Base-by-base conservation (phyloP, 768 basidiomycete genomes). In the Fistulinella prunicolor region DNA sequence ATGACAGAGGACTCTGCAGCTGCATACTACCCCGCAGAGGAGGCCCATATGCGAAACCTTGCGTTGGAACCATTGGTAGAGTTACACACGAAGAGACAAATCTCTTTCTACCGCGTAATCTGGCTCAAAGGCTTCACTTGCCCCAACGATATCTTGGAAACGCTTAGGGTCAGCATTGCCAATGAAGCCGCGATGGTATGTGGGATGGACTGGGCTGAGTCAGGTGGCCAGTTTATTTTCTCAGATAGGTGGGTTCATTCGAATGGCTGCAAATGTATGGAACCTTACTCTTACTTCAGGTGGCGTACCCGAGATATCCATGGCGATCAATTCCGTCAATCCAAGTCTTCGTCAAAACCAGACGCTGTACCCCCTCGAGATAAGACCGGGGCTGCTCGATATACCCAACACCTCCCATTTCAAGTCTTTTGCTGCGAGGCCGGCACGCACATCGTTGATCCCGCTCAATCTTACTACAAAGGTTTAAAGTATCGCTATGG, bases 181-280 rank as follows among this genome's bases (percentile, higher is more conserved):
- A 99, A 98, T 63, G 82, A 94, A 56, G 96, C 96, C 3, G 91
- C 94, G 0, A 92, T 99, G 91, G 93, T 97, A 2, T 98, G 96
- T 63, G 95, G 94, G n/a, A 98, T 98, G 95, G 96, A 99, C 63
- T 99, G 96, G 96, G 95, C 94, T 10, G 94, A 99, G 68, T 89
- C 94, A 60, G 90, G 93, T 54, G 94, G 94, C 0, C 88, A 92
- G 70, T 99, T 97, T 75, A 94, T 97, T 56, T 98, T 96, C 70
- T 97, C 94, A 16, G 95, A 97, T 68, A 78, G 95, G 94, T 91
- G 55, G 41, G 84, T 10, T 14, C 66, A 0, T n/a, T n/a, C n/a
- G n/a, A n/a, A n/a, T n/a, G n/a, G n/a, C n/a, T n/a, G n/a, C n/a
- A n/a, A n/a, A n/a, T n/a, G n/a, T n/a, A n/a, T n/a, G n/a, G n/a